Evolutionary conservation across 768 basidiomycete species (phyloP), one percentile per base, ranked within the genome.

Genomic region (Sarcodon sp.): DNA sequence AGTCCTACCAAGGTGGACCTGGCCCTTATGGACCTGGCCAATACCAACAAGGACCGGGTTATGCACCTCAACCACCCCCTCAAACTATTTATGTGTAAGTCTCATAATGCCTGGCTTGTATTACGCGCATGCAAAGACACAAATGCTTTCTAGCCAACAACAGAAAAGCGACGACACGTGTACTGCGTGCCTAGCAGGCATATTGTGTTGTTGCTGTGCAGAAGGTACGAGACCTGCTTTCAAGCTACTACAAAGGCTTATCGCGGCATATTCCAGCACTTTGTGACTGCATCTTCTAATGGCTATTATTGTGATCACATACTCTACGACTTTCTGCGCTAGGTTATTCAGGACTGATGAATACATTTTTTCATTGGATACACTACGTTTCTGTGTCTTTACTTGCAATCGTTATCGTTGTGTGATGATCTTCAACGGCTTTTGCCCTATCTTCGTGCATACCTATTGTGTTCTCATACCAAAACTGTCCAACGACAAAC

Each of bases 41-140:
- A 3, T 52, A 52, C 37, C 67, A 71, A 34, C 70, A 70, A 55
- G 52, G 54, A 12, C 65, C 60, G 21, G 61, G 59, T 6, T 75
- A 73, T 54, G 71, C 75, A 47, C 75, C 76, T 12, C 76, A 82
- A 53, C 80, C 79, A 13, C 79, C 78, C 54, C 87, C 87, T 13
- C 86, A 89, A 61, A 79, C 82, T 0, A 79, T 89, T 46, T 84
- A 86, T 58, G 83, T 87, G 86, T 87, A 58, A 54, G 84, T 72
- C 21, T 27, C 35, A 4, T 33, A n/a, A 32, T 33, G 11, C 13
- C 39, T 41, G 4, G 13, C 12, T 39, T 36, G 31, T 4, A 18
- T 4, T 16, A 33, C 33, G 15, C 37, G 4, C 35, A 32, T 35
- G 35, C 36, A 38, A 37, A 47, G 48, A 33, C 43, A 4, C 47